A percentile compares a stretch with the other conserved stretches of the same genome.
Evolutionary conservation across 1,139 yeast genomes (phyloP).

Genomic region (Arxiozyma slooffiae): DNA sequence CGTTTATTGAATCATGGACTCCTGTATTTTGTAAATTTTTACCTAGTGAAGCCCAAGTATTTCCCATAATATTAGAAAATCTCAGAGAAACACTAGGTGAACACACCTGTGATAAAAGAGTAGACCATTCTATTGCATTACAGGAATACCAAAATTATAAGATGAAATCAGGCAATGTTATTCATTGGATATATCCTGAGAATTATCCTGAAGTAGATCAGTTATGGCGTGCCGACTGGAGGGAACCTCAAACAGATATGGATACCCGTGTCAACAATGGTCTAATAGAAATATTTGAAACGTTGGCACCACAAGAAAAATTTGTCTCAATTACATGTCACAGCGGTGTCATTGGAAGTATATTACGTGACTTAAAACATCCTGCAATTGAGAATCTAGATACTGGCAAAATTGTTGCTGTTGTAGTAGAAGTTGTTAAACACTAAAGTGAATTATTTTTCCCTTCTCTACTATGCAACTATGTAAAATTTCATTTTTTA

Average conservation of each 20-base stretch:
- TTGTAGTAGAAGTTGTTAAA: conserved; percentile 37
- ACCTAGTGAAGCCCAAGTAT: conserved; percentile 4
- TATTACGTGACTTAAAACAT: conserved; percentile 44
- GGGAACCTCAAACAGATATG: conserved; percentile 43
- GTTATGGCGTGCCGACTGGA: conserved; percentile 34
- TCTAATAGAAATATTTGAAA: conserved; percentile 32
- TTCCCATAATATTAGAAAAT: conserved; percentile 38
- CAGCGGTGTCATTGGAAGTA: conserved; percentile 50
- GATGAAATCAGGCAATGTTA: conserved; percentile 14
- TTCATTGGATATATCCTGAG: conserved; percentile 37
- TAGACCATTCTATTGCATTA: conserved; percentile 16
- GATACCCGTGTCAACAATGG: conserved; percentile 39
- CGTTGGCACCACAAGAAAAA: conserved; percentile 27
- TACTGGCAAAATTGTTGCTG: conserved; percentile 55
- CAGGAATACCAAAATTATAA: conserved; percentile 16
- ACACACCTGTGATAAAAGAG: conserved; percentile 58
- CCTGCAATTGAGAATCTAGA: conserved; percentile 42
- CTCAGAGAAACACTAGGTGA: conserved; percentile 60
- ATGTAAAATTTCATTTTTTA: not conserved
- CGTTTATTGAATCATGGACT: conserved; percentile 52
- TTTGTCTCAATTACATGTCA: conserved; percentile 47
- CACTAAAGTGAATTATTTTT: not conserved
- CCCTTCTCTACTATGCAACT: not conserved
- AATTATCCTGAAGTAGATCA: conserved; percentile 42
- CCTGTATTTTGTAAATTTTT: conserved; percentile 29